Percentiles rank a stretch among this genome's conserved stretches.
Evolutionary conservation across 768 basidiomycete genomes (phyloP).

Genomic region (Coprinopsis strossmayeri): DNA sequence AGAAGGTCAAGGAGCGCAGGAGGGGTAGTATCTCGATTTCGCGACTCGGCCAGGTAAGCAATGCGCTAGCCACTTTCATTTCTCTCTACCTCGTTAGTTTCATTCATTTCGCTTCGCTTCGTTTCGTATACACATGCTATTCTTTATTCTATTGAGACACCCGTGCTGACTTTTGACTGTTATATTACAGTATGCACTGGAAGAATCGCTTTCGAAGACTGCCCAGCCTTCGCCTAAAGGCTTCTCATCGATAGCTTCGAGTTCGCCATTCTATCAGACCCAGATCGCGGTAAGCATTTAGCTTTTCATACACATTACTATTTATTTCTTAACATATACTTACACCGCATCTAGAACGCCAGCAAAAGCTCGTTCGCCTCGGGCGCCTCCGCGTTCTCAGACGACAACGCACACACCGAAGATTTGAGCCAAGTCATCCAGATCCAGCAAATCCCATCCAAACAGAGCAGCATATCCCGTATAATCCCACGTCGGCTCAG

Average conservation of each 20-base stretch:
- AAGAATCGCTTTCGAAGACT: not conserved
- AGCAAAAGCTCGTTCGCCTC: conserved; percentile 41
- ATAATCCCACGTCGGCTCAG: conserved; percentile 41
- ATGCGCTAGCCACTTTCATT: too few species aligned
- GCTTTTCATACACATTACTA: not conserved
- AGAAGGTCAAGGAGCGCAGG: conserved; percentile 29
- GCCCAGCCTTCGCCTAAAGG: conserved; percentile 25
- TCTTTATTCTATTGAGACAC: not conserved
- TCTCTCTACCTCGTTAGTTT: too few species aligned
- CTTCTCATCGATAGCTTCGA: conserved; percentile 33
- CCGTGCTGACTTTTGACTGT: conserved; percentile 5
- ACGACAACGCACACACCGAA: conserved; percentile 30
- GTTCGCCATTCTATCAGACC: conserved; percentile 41
- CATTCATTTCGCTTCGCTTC: not conserved
- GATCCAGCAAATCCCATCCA: conserved; percentile 40
- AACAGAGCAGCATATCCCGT: conserved; percentile 34
- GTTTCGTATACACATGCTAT: too few species aligned
- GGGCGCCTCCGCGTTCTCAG: conserved; percentile 27
- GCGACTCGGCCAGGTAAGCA: conserved; percentile 51
- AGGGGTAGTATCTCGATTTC: conserved; percentile 53
- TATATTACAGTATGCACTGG: conserved; percentile 1
- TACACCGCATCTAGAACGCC: conserved; percentile 26
- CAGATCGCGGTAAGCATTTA: conserved; percentile 35
- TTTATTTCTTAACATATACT: not conserved
- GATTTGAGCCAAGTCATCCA: conserved; percentile 42